Evolutionary conservation across 2,329 filamentous ascomycete species (phyloP).

Genomic region (Cladorrhinum sp.): DNA sequence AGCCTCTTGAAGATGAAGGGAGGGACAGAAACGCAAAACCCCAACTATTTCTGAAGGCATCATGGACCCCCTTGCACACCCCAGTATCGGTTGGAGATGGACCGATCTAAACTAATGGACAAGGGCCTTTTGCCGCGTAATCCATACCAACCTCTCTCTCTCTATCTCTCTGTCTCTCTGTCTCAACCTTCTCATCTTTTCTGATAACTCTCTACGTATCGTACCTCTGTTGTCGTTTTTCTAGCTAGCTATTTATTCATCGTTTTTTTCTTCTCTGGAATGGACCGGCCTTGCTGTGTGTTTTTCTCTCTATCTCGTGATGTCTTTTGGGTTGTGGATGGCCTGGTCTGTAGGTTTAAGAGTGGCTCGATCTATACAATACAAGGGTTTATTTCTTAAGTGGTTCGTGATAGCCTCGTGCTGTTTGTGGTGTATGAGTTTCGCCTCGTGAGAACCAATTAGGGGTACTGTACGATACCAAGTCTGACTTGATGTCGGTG

Average conservation of each 20-base stretch:
- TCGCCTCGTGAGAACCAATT: too few species aligned
- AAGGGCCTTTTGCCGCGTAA: conserved; percentile 16
- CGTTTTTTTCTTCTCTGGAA: conserved; percentile 15
- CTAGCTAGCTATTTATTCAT: conserved; percentile 25
- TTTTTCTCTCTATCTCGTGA: conserved; percentile 7
- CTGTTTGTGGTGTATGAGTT: neutral
- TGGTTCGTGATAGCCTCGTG: neutral
- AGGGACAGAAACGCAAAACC: conserved; percentile 10
- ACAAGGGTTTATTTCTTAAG: conserved; percentile 7
- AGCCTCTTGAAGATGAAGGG: conserved; percentile 4
- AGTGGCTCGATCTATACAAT: conserved; percentile 7
- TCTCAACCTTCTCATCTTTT: conserved; percentile 21
- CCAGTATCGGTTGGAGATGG: conserved; percentile 15
- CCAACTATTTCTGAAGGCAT: conserved; percentile 7
- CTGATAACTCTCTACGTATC: conserved; percentile 22
- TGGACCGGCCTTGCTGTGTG: conserved; percentile 14
- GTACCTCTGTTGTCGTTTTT: conserved; percentile 20
- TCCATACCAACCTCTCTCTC: conserved; percentile 16
- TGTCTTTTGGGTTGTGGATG: conserved; percentile 2
- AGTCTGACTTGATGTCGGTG: too few species aligned
- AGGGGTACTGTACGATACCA: too few species aligned
- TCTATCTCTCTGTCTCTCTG: conserved; percentile 16
- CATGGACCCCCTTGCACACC: neutral
- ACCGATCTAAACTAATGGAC: conserved; percentile 17
- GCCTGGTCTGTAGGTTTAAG: conserved; percentile 1